Evolutionary conservation across 2,329 filamentous ascomycete genomes (phyloP), one percentile per base, ranked within the genome.

Genomic region (Colletotrichum limetticola): DNA sequence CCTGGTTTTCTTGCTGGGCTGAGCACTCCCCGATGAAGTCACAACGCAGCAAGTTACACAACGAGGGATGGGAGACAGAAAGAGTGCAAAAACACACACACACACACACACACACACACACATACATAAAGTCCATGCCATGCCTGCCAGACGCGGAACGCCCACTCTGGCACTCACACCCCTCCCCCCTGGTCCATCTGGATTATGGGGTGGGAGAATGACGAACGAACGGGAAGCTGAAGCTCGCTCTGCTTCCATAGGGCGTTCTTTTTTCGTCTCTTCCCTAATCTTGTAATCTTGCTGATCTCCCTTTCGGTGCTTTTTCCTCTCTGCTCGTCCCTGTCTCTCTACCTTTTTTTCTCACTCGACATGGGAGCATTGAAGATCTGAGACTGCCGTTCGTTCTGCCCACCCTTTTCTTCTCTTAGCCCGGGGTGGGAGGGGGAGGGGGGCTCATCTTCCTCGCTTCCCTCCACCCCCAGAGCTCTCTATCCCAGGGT

Each of bases 161-260:
- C 55, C 53, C 42, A 60, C 68, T 32, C 53, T 26, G 37, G 46
- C 53, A 57, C 26, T 19, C 55, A 57, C n/a, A 42, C 24, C 58
- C 42, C 24, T 12, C 66, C 35, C 26, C 28, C n/a, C 32, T 11
- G 7, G 24, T 28, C 58, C 66, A 63, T 24, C 24, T 26, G 11
- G n/a, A 42, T 35, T 55, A 32, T 26, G 22, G n/a, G 60, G 46
- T 55, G 26, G 46, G n/a, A 65, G 46, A 72, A 72, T 70, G 66
- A 70, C 66, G 66, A 72, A 70, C 60, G 61, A 64, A 64, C 49
- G 28, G 42, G 60, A 64, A 46, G 59, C 42, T 69, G 37, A 42
- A 42, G 37, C 14, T 42, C 37, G 37, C 55, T 26, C 28, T 64
- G 53, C 42, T 49, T n/a, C 42, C 16, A n/a, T 49, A 52, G 59